Evolutionary conservation across 1,284 basidiomycete genomes (phyloP), one percentile per base, ranked within the genome.

Genomic region (Porogramme epimiltina): DNA sequence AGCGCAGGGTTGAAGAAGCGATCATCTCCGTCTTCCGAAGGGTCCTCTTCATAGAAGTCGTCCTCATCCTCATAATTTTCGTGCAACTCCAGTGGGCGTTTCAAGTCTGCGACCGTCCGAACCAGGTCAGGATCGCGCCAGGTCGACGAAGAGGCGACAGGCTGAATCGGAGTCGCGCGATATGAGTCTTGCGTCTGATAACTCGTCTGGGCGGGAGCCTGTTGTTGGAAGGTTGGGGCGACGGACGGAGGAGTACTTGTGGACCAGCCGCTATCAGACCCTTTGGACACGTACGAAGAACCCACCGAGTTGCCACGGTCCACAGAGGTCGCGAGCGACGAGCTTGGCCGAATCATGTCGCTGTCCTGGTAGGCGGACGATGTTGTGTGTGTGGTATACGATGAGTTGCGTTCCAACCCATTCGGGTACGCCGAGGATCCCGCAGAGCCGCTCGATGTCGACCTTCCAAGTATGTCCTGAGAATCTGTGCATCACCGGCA

Each of bases 1-100:
- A 97, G 73, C 1, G 91, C 84, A 39, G 93, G 88, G 67, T 97
- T 93, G 67, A 96, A 87, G 68, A 91, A 95, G 25, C 81, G 77
- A 56, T 84, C 82, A 51, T 87, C 87, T 50, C 91, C 87, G 20
- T 89, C 84, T 47, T 89, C 85, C 19, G 73, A 78, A 16, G 76
- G 74, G 55, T 85, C 81, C 45, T 88, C 84, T 22, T 83, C 82
- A 36, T 87, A 83, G 41, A 85, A 85, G 50, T 82, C 84, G 15
- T 75, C 73, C 0, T 78, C 79, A 23, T 80, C 71, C 3, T 68
- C 75, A 42, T 77, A 79, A 22, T 78, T 77, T 39, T 73, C 78
- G 39, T 72, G 70, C 42, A 70, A 39, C 20, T 69, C 72, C 44
- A 72, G 66, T 28, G 61, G 70, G 39, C 62, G 68, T 71, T 59